Percentiles rank a stretch among this genome's conserved stretches.
Evolutionary conservation across 371 early-diverging fungal genomes (phyloP).

Genomic region (Mortierella sp.): DNA sequence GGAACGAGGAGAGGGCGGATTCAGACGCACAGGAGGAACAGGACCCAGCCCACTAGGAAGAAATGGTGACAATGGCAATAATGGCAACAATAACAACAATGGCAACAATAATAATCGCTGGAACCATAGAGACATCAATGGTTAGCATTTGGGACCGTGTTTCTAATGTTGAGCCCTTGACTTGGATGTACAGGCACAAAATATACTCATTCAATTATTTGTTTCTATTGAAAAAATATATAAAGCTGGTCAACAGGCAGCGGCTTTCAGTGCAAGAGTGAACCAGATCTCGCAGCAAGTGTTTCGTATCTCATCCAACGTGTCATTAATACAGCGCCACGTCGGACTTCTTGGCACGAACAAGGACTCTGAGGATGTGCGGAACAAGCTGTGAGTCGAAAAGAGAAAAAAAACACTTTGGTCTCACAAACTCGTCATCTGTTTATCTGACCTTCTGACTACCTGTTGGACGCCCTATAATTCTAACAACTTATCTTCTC

Average conservation of each 20-base stretch:
- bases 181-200: neutral
- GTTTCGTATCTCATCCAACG: slow-evolving; percentile 82
- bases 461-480: neutral
- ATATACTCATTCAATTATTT: too few species aligned
- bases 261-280: slow-evolving; percentile 61
- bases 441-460: slow-evolving; percentile 6
- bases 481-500: neutral
- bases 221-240: neutral
- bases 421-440: neutral
- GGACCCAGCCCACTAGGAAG: slow-evolving; percentile 27
- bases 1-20: slow-evolving; percentile 48
- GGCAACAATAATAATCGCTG: slow-evolving; percentile 30
- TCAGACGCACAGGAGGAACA: slow-evolving; percentile 24
- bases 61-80: slow-evolving; percentile 15
- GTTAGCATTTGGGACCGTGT: slow-evolving; percentile 3
- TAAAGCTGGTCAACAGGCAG: slow-evolving; percentile 25
- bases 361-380: slow-evolving; percentile 82
- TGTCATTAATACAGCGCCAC: slow-evolving; percentile 84
- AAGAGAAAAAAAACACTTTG: neutral
- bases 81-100: slow-evolving; percentile 21
- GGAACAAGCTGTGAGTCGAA: slow-evolving; percentile 77
- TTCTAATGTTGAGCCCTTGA: neutral
- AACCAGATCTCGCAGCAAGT: slow-evolving; percentile 77
- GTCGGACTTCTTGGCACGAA: slow-evolving; percentile 83
- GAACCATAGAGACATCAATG: slow-evolving; percentile 21